Conservation (phyloP, 2,329 filamentous ascomycete species). For the Emergomyces pasteurianus region DNA sequence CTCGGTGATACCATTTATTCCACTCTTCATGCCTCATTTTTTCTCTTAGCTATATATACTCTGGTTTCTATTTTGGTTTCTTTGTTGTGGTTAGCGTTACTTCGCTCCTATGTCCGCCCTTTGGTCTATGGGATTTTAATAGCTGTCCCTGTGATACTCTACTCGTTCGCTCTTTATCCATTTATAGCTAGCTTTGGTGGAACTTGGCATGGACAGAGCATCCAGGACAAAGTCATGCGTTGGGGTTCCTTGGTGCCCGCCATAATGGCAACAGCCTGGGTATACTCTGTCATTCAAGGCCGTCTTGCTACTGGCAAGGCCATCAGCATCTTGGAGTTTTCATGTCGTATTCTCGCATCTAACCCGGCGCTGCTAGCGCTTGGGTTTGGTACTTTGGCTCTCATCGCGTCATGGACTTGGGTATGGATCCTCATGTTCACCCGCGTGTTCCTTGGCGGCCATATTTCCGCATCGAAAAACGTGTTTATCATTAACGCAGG, state of each 20-base stretch:
- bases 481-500: conserved; percentile 75
- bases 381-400: conserved; percentile 64
- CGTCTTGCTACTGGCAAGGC: conserved; percentile 72
- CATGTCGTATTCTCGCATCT: conserved; percentile 71
- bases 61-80: conserved; percentile 81
- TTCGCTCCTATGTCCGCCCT: conserved; percentile 78
- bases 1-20: conserved; percentile 93
- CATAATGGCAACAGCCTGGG: conserved; percentile 62
- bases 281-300: conserved; percentile 69
- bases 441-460: conserved; percentile 84
- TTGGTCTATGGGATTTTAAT: conserved; percentile 70
- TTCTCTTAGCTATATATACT: conserved; percentile 83
- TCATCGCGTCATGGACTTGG: conserved; percentile 86
- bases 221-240: conserved; percentile 85
- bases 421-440: conserved; percentile 95
- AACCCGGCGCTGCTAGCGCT: conserved; percentile 73
- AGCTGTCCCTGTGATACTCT: conserved; percentile 72
- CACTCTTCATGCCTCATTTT: conserved; percentile 72
- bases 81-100: conserved; percentile 75
- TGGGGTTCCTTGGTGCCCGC: conserved; percentile 72
- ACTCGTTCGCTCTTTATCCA: conserved; percentile 84
- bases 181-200: conserved; percentile 83
- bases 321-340: conserved; percentile 82
- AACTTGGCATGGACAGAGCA: conserved; percentile 55
- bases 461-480: conserved; percentile 48